phyloP scores from a whole-genome alignment of 345 rosid species.

The Eucalyptus grandis region DNA sequence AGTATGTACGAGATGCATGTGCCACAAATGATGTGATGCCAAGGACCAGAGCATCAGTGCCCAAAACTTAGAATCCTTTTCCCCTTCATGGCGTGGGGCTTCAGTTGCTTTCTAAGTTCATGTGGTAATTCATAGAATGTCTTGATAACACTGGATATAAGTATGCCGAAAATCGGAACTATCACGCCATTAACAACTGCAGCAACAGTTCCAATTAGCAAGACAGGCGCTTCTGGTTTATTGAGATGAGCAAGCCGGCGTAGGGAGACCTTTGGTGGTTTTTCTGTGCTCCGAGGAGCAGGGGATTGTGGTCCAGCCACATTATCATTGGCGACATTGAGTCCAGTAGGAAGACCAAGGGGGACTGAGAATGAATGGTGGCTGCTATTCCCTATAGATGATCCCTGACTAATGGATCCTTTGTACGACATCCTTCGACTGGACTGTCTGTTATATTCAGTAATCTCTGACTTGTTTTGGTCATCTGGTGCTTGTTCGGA shows the following conservation, averaged over 20 bases:
- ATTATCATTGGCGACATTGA: slow-evolving; percentile 2
- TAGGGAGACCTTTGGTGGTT: slow-evolving; percentile 22
- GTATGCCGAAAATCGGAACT: slow-evolving; percentile 43
- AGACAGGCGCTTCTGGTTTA: slow-evolving; percentile 78
- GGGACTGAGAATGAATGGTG: slow-evolving; percentile 35
- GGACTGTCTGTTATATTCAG: slow-evolving; percentile 22
- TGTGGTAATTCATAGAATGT: slow-evolving; percentile 48
- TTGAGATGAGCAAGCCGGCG: slow-evolving; percentile 56
- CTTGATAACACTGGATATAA: slow-evolving; percentile 40
- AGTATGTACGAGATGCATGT: slow-evolving; percentile 28
- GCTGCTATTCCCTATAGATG: slow-evolving; percentile 45
- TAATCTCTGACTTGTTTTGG: slow-evolving; percentile 8
- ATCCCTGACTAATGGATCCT: slow-evolving; percentile 45
- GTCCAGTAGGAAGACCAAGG: slow-evolving; percentile 50
- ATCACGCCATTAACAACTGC: slow-evolving; percentile 44
- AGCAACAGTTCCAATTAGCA: slow-evolving; percentile 39
- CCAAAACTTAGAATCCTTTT: slow-evolving; percentile 53
- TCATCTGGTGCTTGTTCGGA: slow-evolving; percentile 19
- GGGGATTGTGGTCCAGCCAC: neutral
- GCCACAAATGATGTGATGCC: slow-evolving; percentile 44
- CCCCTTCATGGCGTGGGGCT: no score
- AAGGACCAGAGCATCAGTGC: slow-evolving; percentile 42
- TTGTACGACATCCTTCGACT: slow-evolving; percentile 20
- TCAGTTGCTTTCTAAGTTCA: slow-evolving; percentile 11
- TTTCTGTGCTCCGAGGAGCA: neutral